Evolutionary conservation across 2,329 filamentous ascomycete genomes (phyloP), one percentile per base, ranked within the genome.

Genomic region (Aspergillus uvarum): DNA sequence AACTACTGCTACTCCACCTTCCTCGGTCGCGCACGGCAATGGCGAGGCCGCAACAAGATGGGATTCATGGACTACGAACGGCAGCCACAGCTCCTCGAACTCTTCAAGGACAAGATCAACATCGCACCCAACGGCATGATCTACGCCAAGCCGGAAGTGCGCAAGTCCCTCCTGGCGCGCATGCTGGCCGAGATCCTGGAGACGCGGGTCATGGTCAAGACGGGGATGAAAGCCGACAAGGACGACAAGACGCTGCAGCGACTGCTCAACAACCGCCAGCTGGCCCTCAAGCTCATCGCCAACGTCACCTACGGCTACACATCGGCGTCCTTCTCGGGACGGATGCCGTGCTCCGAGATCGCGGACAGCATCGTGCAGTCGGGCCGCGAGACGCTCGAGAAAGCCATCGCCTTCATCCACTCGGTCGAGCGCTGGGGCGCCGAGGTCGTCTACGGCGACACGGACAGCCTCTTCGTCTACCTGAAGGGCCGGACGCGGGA

Each of bases 1-100:
- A 99, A 99, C 70, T 95, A 97, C 72, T 99, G 95, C 78, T 99
- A 99, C 72, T 98, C 95, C 0, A 99, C 95, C 0, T 99, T 93
- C 67, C 82, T 98, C 0, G 95, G 95, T 0, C 87, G 95, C 31
- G 87, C 96, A 44, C 85, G 87, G 29, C 86, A 87, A 67, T 97
- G 94, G 94, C 87, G 92, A n/a, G 93, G 92, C 2, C 87, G 85
- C 31, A 93, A 92, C 79, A 96, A 98, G 77, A 92, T 99, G 89
- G 95, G 95, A 0, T 96, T 98, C 72, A 87, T 87, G 29, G 89
- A 96, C 62, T 98, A 96, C 76, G 83, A 89, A 64, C 86, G 95
- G 24, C 86, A 93, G 65, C 82, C 87, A 35, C 84, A 89, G 16
- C 78, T 98, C 1, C 79, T 97, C 2, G 87, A 89, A 63, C 81